phyloP scores from a whole-genome alignment of 768 basidiomycete species.

The Russula emetica region DNA sequence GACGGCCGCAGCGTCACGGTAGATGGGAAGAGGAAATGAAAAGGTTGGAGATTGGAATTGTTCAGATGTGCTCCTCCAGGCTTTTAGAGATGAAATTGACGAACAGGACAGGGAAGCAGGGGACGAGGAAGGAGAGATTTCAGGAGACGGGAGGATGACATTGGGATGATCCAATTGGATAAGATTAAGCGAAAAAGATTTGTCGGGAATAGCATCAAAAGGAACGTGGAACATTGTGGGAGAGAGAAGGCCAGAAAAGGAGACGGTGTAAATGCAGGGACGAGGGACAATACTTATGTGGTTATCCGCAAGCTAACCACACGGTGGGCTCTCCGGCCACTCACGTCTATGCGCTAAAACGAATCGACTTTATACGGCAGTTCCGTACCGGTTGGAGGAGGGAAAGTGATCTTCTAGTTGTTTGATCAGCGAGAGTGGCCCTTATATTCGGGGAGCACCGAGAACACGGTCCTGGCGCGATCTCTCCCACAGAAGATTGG shows the following conservation, averaged over 20 bases:
- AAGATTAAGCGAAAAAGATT: constrained; percentile 11
- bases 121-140: constrained; percentile 8
- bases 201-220: not conserved
- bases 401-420: constrained; percentile 16
- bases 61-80: constrained; percentile 10
- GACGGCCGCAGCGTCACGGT: not conserved
- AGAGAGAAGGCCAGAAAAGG: constrained; percentile 1
- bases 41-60: constrained; percentile 8
- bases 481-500: constrained; percentile 9
- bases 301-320: constrained; percentile 14
- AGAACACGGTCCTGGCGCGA: constrained; percentile 24
- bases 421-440: constrained; percentile 23
- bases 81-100: constrained; percentile 13
- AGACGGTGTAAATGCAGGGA: constrained; percentile 6
- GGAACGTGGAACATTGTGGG: constrained; percentile 17
- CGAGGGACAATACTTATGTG: constrained; percentile 5
- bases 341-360: constrained; percentile 1
- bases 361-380: not conserved
- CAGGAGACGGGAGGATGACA: not conserved
- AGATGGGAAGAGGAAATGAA: constrained; percentile 2
- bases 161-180: not conserved
- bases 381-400: constrained; percentile 15
- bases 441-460: constrained; percentile 16
- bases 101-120: constrained; percentile 17
- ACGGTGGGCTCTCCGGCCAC: constrained; percentile 1